These are phyloP conservation scores for Paramarasmius palmivorus DNA, from an alignment of 1,284 basidiomycete genomes.

Conservation along the genomic window DNA sequence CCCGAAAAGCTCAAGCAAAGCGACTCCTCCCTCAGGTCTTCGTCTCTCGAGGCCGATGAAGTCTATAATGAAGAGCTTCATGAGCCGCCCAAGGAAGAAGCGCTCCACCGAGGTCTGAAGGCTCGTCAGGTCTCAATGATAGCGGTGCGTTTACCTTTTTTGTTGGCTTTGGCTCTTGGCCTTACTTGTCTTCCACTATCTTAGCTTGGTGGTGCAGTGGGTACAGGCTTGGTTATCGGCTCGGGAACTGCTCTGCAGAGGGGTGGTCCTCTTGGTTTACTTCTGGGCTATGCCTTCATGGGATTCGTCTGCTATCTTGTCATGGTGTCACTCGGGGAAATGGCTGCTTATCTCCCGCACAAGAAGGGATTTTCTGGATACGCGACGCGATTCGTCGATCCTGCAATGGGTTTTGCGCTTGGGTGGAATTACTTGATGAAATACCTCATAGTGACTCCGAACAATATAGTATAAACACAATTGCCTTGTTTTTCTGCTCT, in stretches of 20 bases:
- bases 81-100: conserved; percentile 44
- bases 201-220: conserved; percentile 61
- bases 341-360: conserved; percentile 56
- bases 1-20: neutral
- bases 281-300: conserved; percentile 54
- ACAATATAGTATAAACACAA: no score
- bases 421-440: conserved; percentile 53
- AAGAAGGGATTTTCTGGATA: conserved; percentile 58
- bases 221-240: conserved; percentile 79
- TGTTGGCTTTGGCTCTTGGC: neutral
- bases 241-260: conserved; percentile 54
- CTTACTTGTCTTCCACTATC: conserved; percentile 5
- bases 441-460: conserved; percentile 50
- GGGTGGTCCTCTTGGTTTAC: conserved; percentile 50
- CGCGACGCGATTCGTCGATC: conserved; percentile 51
- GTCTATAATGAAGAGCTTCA: conserved; percentile 36
- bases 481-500: no score
- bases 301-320: conserved; percentile 59
- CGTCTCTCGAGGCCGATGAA: neutral
- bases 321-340: conserved; percentile 51
- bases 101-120: conserved; percentile 62
- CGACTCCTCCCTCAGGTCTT: conserved; percentile 1
- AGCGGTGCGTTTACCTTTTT: conserved; percentile 37
- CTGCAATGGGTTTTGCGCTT: conserved; percentile 53
- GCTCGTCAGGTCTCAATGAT: conserved; percentile 75